Evolutionary conservation across 441 rosid species (phyloP).

Genomic region (Syzygium syzygioides): DNA sequence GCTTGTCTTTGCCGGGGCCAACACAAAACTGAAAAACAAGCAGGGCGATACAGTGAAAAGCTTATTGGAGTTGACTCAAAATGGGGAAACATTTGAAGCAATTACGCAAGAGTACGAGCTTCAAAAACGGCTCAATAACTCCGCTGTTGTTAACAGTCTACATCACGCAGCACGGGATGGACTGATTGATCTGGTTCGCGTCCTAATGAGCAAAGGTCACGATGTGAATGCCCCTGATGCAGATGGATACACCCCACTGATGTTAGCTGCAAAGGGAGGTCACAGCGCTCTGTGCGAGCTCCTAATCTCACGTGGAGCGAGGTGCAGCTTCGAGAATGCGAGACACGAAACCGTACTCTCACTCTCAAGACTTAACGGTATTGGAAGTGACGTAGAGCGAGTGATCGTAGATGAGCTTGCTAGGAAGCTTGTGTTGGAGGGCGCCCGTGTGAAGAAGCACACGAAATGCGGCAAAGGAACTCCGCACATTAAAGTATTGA

Average conservation of each 20-base stretch:
- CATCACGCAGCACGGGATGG: neutral
- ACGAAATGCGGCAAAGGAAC: slow-evolving; percentile 13
- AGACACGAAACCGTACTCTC: neutral
- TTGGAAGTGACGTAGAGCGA: neutral
- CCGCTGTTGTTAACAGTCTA: neutral
- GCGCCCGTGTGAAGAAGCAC: slow-evolving; percentile 9
- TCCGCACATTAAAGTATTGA: neutral
- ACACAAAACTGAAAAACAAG: neutral
- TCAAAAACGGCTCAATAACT: neutral
- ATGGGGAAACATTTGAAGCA: neutral
- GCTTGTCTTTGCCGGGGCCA: neutral
- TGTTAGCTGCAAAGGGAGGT: slow-evolving; percentile 10
- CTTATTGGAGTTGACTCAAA: neutral
- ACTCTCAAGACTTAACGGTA: neutral
- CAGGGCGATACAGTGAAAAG: neutral
- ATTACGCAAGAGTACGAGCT: neutral
- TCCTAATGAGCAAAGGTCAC: neutral
- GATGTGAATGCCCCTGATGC: neutral
- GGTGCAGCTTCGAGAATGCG: neutral
- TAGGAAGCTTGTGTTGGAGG: slow-evolving; percentile 6
- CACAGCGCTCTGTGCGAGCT: neutral
- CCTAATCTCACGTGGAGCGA: slow-evolving; percentile 1
- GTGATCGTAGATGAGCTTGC: slow-evolving; percentile 4
- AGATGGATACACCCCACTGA: neutral
- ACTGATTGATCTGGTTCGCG: neutral